phyloP scores from a whole-genome alignment of 345 rosid species.

The Populus ilicifolia region DNA sequence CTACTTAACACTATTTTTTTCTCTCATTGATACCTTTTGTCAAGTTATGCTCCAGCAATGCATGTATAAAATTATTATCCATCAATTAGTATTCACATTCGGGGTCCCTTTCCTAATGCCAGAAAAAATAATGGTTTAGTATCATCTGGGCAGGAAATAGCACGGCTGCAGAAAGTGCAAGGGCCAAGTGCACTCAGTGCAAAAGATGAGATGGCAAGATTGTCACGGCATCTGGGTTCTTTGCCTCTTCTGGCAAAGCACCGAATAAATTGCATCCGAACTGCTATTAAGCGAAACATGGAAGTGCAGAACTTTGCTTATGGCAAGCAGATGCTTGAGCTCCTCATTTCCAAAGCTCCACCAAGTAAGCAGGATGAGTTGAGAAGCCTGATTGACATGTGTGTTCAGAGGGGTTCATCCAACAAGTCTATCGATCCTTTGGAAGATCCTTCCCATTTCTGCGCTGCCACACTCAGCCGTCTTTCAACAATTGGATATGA shows the following conservation, averaged over 20 bases:
- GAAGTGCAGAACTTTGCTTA: slow-evolving; percentile 94
- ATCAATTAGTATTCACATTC: not conserved
- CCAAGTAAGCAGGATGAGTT: slow-evolving; percentile 84
- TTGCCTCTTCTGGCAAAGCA: slow-evolving; percentile 88
- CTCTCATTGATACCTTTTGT: not conserved
- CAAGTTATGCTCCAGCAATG: not conserved
- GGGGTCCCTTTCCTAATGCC: no score
- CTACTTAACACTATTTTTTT: not conserved
- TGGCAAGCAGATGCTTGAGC: slow-evolving; percentile 93
- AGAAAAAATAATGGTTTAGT: not conserved
- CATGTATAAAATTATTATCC: not conserved
- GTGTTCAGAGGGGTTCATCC: slow-evolving; percentile 76
- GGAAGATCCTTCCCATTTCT: slow-evolving; percentile 95
- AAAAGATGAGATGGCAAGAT: slow-evolving; percentile 96
- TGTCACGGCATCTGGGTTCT: slow-evolving; percentile 86
- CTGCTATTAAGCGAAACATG: slow-evolving; percentile 94
- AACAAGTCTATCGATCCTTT: slow-evolving; percentile 93
- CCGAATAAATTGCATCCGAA: slow-evolving; percentile 89
- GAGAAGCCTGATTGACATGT: slow-evolving; percentile 80
- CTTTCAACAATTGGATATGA: slow-evolving; percentile 94
- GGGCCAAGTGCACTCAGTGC: slow-evolving; percentile 92
- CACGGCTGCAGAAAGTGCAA: slow-evolving; percentile 77
- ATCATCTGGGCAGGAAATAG: slow-evolving; percentile 61
- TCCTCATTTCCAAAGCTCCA: slow-evolving; percentile 90
- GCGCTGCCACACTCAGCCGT: slow-evolving; percentile 91